Evolutionary conservation across 371 early-diverging fungal species (phyloP), one percentile per base, ranked within the genome.

Genomic region (Chytridium lagenaria): DNA sequence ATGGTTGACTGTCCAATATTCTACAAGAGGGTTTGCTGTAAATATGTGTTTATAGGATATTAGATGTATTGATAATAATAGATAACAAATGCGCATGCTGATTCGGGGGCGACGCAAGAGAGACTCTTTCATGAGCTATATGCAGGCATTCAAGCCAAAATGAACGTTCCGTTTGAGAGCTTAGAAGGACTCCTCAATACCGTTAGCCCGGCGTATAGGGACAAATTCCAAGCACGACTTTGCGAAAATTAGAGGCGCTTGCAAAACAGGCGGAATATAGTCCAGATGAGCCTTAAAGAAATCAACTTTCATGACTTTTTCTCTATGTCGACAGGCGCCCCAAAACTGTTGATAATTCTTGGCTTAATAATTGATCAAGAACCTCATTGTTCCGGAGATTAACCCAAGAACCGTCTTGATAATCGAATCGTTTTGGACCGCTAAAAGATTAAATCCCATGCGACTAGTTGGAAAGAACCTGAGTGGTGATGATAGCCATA

Each of bases 401-500:
- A 71, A 93, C 90, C 96, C 96, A 96, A 49, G 79, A 81, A 19
- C 83, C 74, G 26, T 83, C 69, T 69, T 90, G 89, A 70, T 87
- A 92, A 75, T 96, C 94, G 77, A 91, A 99, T 61, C 97, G 89
- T 78, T 92, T 92, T 5, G 97, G 98, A 5, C 99, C 99, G 79
- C 95, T 92, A 30, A 22, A 33, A 22, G 34, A 57, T n/a, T 28
- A 16, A 67, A 51, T 33, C 23, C 2, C 55, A 34, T 23, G n/a
- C 26, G 52, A 3, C 28, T 2, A 34, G n/a, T 3, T 33, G 19
- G 28, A 38, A 70, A n/a, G 2, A 37, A 80, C 84, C 84, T 84
- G 10, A 77, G 67, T 2, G 99, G 99, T 5, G 98, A 98, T 19
- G 98, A 98, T 7, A 96, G 83, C 99, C 99, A 99, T 26, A 99